Evolutionary conservation across 768 basidiomycete species (phyloP).

Genomic region (Crepidotus variabilis): DNA sequence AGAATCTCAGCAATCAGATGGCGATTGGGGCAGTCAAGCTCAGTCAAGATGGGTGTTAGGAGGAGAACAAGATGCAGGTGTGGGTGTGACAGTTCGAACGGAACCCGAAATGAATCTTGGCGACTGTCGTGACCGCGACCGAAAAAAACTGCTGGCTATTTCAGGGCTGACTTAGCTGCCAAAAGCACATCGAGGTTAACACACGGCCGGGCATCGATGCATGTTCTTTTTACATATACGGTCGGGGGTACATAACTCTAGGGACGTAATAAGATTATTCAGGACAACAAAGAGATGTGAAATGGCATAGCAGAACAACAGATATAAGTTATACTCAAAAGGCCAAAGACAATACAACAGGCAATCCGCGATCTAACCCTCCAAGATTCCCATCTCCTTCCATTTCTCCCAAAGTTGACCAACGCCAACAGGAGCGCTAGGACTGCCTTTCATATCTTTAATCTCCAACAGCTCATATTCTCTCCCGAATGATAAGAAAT

Average conservation of each 20-base stretch:
- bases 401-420: slow-evolving; percentile 86
- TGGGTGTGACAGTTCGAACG: background rate
- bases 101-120: slow-evolving; percentile 1
- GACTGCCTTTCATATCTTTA: slow-evolving; percentile 80
- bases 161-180: no score
- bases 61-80: background rate
- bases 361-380: slow-evolving; percentile 29
- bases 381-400: slow-evolving; percentile 84
- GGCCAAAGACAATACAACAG: background rate
- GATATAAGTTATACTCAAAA: background rate
- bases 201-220: no score
- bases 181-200: no score
- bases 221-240: no score
- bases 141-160: no score
- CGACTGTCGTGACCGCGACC: background rate
- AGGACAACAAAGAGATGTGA: no score
- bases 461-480: slow-evolving; percentile 91
- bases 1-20: no score
- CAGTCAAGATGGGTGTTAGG: background rate
- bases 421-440: slow-evolving; percentile 62
- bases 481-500: slow-evolving; percentile 93
- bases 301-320: no score
- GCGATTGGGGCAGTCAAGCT: no score
- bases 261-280: no score
- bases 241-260: no score